Evolutionary conservation across 2,329 filamentous ascomycete species (phyloP).

Genomic region (Xylaria sp.): DNA sequence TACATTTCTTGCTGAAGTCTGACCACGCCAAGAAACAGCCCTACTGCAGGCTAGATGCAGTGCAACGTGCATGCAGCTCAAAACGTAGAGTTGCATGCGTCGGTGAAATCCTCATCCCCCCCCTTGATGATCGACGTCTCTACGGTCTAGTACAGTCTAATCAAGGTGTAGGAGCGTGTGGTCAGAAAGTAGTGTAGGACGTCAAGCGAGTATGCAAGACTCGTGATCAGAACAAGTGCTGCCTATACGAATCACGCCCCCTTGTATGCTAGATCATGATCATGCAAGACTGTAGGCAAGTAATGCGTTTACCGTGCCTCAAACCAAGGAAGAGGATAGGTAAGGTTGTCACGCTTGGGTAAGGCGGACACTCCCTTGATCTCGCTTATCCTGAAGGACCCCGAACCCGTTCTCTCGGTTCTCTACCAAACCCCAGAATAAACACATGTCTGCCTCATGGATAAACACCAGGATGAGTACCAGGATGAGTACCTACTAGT

Average conservation of each 20-base stretch:
- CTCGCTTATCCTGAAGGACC: constrained; percentile 20
- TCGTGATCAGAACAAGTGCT: constrained; percentile 9
- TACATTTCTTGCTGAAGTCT: constrained; percentile 26
- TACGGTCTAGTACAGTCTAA: constrained; percentile 10
- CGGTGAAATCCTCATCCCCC: constrained; percentile 28
- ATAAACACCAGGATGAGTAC: neutral
- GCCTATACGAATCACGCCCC: constrained; percentile 7
- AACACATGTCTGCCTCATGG: constrained; percentile 5
- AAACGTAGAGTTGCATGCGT: constrained; percentile 37
- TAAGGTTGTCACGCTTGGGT: constrained; percentile 10
- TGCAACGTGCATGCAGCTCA: constrained; percentile 38
- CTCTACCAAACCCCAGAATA: constrained; percentile 11
- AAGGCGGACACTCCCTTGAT: constrained; percentile 19
- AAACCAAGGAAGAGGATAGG: constrained; percentile 15
- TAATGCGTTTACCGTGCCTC: neutral
- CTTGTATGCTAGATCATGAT: neutral
- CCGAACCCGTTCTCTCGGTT: constrained; percentile 33
- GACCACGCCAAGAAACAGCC: constrained; percentile 33
- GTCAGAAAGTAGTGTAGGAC: constrained; percentile 20
- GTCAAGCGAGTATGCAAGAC: neutral
- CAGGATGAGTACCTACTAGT: neutral
- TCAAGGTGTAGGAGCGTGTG: constrained; percentile 15
- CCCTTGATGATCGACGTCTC: constrained; percentile 23
- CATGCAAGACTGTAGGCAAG: constrained; percentile 1
- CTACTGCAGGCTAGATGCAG: constrained; percentile 29